Evolutionary conservation across 495 filamentous ascomycete genomes (phyloP).

Genomic region (Neurospora sp.): DNA sequence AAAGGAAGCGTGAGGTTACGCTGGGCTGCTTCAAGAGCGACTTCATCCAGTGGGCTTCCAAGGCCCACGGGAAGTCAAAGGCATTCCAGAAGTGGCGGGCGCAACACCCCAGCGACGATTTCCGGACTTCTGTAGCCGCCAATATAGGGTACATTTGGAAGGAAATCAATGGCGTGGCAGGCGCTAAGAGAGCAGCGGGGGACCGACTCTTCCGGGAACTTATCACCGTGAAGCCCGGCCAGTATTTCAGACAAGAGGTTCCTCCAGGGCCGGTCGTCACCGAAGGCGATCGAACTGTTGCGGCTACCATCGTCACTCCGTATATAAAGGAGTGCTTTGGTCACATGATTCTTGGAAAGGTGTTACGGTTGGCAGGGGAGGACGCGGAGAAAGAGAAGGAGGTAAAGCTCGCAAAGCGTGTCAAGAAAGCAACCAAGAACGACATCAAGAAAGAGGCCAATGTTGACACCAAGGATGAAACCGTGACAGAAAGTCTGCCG

Average conservation of each 20-base stretch:
- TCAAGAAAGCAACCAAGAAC: not conserved
- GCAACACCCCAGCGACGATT: conserved; percentile 41
- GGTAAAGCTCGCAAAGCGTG: not conserved
- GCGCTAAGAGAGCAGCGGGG: conserved; percentile 9
- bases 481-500: not conserved
- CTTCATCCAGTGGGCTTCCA: conserved; percentile 46
- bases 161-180: conserved; percentile 38
- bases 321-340: conserved; percentile 55
- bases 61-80: conserved; percentile 25
- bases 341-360: conserved; percentile 46
- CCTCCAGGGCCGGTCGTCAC: conserved; percentile 3
- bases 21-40: conserved; percentile 41
- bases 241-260: conserved; percentile 4
- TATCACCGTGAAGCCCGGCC: not conserved
- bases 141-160: conserved; percentile 55
- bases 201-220: conserved; percentile 38
- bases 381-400: not conserved
- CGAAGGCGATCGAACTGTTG: not conserved
- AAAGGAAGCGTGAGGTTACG: conserved; percentile 22
- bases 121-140: conserved; percentile 42
- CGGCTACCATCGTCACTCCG: conserved; percentile 54
- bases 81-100: conserved; percentile 40
- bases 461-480: not conserved
- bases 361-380: conserved; percentile 24
- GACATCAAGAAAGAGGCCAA: not conserved